Base-by-base conservation (phyloP, 2,329 filamentous ascomycete genomes). In the Aspergillus ochraceus region DNA sequence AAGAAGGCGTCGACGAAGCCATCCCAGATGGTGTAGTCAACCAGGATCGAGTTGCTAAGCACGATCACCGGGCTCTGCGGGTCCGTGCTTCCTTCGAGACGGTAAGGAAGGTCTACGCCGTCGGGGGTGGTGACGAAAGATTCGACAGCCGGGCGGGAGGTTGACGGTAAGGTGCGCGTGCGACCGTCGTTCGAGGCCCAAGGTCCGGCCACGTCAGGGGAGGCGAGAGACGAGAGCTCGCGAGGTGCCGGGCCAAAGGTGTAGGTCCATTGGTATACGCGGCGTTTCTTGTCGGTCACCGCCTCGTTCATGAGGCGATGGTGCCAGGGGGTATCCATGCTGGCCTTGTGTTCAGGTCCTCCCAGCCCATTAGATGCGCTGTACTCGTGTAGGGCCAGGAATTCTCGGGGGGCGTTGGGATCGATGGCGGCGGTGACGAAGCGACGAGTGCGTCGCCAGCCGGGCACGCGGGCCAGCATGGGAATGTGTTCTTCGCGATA, bases 21-120 rank as follows among this genome's bases (percentile, higher is more conserved):
- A 67, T 95, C 89, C 92, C 92, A 96, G 84, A 96, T 95, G 72
- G 85, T 81, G 64, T 89, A 83, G 52, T 88, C 87, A 2, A 90
- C 91, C 8, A 96, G 84, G 53, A 96, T 88, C 1, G 89, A 93
- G 80, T 96, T 96, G 76, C 83, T 84, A 66, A 93, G 89, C 20
- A 91, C 87, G 11, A 96, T 81, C 0, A 89, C 84, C 0, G 91
- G 91, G 0, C 91, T 90, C 20, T 83, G 71, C 0, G 87, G 85
- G 32, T 87, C 82, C 0, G 84, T 69, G 64, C 85, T 89, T 57
- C 92, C 92, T 74, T 95, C 90, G 2, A 96, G 83, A 14, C 87
- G 84, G 76, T 91, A 96, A 0, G 87, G 86, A 14, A 96, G 83
- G 2, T 79, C 73, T 6, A 92, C 86, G 1, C 86, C 86, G 69